Percentiles rank a stretch among this genome's conserved stretches.
phyloP scores from a whole-genome alignment of 129 eudicot genomes.

The Rutidosis leptorrhynchoides region DNA sequence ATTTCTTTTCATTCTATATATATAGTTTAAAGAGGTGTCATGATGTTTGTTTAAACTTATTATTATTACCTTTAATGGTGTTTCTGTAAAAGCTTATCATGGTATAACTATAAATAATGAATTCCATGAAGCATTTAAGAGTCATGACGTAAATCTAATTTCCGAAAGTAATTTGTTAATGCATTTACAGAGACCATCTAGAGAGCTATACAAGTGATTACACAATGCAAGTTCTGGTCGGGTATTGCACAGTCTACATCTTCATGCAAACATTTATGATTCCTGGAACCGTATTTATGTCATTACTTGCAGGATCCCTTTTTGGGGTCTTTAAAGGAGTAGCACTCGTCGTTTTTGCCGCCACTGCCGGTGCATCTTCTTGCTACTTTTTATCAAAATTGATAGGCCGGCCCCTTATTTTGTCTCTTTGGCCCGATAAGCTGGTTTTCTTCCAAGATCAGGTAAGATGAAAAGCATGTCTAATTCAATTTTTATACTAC shows the following conservation, averaged over 20 bases:
- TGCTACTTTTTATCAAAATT: conserved; percentile 84
- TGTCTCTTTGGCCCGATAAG: conserved; percentile 85
- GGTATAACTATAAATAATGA: no score
- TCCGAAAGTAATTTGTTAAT: no score
- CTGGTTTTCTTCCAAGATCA: conserved; percentile 77
- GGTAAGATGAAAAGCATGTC: conserved; percentile 39
- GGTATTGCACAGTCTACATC: conserved; percentile 79
- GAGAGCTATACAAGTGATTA: conserved; percentile 93
- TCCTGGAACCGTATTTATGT: conserved; percentile 95
- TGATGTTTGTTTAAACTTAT: not conserved
- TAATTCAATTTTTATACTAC: conserved; percentile 10
- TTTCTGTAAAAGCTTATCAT: not conserved
- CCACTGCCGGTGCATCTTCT: conserved; percentile 93
- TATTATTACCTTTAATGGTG: not conserved
- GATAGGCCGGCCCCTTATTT: conserved; percentile 78
- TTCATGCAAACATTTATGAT: conserved; percentile 99
- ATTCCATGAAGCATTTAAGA: no score
- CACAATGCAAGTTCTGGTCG: conserved; percentile 76
- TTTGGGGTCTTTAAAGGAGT: conserved; percentile 84
- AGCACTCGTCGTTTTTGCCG: conserved; percentile 76
- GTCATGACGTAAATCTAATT: no score
- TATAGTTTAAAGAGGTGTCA: not conserved
- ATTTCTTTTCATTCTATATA: conserved; percentile 2
- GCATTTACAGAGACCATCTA: conserved; percentile 83
- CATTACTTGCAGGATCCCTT: conserved; percentile 84